These are phyloP conservation scores for Syzygium jambos DNA, from an alignment of 345 rosid species.

Conservation along the genomic window DNA sequence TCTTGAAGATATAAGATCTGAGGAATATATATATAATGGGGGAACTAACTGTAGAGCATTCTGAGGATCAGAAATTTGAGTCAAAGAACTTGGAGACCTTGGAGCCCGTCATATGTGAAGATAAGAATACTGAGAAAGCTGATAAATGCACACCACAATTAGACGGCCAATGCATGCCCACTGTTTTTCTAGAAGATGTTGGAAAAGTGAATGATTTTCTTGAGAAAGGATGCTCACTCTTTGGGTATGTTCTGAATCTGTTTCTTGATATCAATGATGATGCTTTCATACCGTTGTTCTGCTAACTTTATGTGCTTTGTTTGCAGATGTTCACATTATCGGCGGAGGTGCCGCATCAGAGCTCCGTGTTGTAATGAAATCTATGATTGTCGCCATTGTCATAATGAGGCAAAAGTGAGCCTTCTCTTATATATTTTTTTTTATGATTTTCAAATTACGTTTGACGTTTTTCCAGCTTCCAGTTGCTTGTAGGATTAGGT, in stretches of 20 bases:
- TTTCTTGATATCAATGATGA: not conserved
- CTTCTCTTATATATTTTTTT: not conserved
- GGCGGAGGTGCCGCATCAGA: slow-evolving; percentile 41
- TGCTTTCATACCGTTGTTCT: not conserved
- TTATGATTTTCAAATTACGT: not conserved
- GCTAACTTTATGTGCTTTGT: not conserved
- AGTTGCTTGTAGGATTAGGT: not conserved
- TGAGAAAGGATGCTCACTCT: slow-evolving; percentile 2
- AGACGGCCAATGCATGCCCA: not conserved
- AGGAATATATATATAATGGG: not conserved
- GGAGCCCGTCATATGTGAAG: not conserved
- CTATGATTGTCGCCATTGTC: slow-evolving; percentile 46
- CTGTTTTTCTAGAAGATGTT: not conserved
- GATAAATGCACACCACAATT: not conserved
- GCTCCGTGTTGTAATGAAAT: slow-evolving; percentile 46
- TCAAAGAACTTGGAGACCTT: not conserved
- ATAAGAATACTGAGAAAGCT: not conserved
- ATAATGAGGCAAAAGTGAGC: slow-evolving; percentile 32
- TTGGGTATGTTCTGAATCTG: not conserved
- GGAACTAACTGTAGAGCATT: not conserved
- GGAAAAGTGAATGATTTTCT: not conserved
- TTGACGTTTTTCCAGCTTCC: not conserved
- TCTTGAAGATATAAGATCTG: not conserved
- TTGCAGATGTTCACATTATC: slow-evolving; percentile 29
- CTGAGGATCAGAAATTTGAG: not conserved